These are phyloP conservation scores for Lactarius akahatsu DNA, from an alignment of 768 basidiomycete species.

Conservation along the genomic window DNA sequence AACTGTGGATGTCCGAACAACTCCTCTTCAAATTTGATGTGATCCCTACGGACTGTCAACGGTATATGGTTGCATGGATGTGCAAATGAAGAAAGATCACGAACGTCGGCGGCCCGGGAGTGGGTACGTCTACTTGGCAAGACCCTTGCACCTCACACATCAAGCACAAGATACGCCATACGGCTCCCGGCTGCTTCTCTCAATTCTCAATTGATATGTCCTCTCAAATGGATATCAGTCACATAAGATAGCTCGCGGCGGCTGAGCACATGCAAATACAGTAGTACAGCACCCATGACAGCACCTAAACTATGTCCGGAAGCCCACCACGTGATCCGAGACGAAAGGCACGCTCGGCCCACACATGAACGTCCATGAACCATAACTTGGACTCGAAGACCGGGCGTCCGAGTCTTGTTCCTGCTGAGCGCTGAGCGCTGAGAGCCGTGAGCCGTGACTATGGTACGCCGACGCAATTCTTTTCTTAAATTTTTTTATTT, in stretches of 20 bases:
- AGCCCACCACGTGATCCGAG: background rate
- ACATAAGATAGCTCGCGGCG: background rate
- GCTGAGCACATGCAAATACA: background rate
- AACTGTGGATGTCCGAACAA: background rate
- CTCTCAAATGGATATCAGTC: background rate
- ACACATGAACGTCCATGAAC: background rate
- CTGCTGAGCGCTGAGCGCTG: background rate
- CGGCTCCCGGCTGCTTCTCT: background rate
- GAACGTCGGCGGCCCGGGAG: background rate
- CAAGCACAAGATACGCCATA: background rate
- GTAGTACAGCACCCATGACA: background rate
- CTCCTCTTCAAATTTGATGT: background rate
- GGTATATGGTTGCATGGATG: background rate
- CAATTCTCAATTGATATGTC: background rate
- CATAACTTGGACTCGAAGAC: background rate
- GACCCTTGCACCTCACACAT: background rate
- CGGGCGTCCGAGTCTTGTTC: background rate
- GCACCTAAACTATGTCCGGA: background rate
- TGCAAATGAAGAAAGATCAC: background rate
- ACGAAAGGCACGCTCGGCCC: background rate
- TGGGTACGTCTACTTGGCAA: background rate
- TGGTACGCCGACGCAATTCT: background rate
- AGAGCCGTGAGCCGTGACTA: background rate
- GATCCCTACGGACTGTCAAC: background rate
- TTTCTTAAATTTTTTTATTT: background rate